Base-by-base conservation (phyloP, 148 eudicot genomes). In the Nyssa sinensis region DNA sequence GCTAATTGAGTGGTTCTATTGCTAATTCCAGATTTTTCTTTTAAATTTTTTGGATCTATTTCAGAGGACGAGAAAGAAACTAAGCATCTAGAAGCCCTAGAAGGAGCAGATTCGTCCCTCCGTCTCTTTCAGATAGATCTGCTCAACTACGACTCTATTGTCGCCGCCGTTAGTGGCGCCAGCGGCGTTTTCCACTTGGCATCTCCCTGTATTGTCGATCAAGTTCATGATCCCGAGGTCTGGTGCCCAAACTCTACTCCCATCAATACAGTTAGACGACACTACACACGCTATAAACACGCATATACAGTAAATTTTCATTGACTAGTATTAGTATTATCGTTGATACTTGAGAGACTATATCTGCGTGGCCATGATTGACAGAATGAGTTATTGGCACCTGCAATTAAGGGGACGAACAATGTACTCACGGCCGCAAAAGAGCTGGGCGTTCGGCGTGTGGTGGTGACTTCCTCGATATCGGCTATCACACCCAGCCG, bases 131-230 rank as follows among this genome's bases (percentile, higher is more conserved):
- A 90, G 62, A 90, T 95, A 32, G 94, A 95, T 75, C 88, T 95
- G 44, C 98, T 95, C 25, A 62, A 89, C 55, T 89, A 87, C 61
- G 93, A 83, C 29, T 89, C 98, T 63, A 88, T 95, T 10, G n/a
- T 75, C 13, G 76, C 88, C 13, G 90, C 93, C 16, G 63, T 95
- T 2, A 66, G 65, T 1, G 96, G 86, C 21, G 67, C 88, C 9
- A 24, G 66, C 23, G 98, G 98, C 8, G 96, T 94, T 64, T 88
- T 94, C 67, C 98, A 94, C 75, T 62, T 94, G 10, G 98, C 98
- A 30, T 89, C 97, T 29, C 98, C 97, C 13, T 86, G 90, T 72
- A 90, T 80, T 25, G 86, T 89, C 28, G 88, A 88, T 68, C 34
- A 79, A 75, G 91, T 91, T 65, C 75, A 75, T 16, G 91, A 91